Conservation (phyloP, 192 early-diverging fungal genomes). For the Coemansia sp. region DNA sequence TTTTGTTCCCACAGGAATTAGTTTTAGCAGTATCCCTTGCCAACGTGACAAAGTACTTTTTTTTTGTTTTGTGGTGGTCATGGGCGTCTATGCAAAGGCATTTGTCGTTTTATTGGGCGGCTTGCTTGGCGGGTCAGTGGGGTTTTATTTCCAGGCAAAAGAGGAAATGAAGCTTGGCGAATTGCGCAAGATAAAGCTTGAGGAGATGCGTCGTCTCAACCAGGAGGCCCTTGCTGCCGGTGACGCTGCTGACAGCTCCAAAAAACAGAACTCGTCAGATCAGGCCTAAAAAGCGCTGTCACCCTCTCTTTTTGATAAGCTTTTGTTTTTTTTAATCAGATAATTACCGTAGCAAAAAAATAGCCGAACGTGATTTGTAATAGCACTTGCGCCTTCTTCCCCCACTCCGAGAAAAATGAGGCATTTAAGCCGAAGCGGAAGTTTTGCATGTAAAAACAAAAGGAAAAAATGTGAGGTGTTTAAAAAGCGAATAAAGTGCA, state of each 20-base stretch:
- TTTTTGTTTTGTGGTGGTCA: constrained; percentile 11
- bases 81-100: constrained; percentile 44
- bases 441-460: neutral
- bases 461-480: neutral
- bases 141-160: constrained; percentile 44
- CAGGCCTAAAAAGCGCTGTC: neutral
- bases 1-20: no score
- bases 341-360: neutral
- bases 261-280: constrained; percentile 6
- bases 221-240: constrained; percentile 4
- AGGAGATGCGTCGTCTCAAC: constrained; percentile 40
- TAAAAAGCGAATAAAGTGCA: no score
- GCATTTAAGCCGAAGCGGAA: neutral
- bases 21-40: no score
- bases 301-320: neutral
- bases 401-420: no score
- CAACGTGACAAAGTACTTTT: no score
- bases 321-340: neutral
- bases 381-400: no score
- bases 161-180: constrained; percentile 33
- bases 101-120: constrained; percentile 42
- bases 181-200: constrained; percentile 36
- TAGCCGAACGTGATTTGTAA: constrained; percentile 2
- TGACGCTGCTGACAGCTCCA: neutral
- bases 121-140: constrained; percentile 41